Percentiles rank a stretch among this genome's conserved stretches.
Conservation (phyloP, 2,329 filamentous ascomycete genomes). For the Penicillium sp. region DNA sequence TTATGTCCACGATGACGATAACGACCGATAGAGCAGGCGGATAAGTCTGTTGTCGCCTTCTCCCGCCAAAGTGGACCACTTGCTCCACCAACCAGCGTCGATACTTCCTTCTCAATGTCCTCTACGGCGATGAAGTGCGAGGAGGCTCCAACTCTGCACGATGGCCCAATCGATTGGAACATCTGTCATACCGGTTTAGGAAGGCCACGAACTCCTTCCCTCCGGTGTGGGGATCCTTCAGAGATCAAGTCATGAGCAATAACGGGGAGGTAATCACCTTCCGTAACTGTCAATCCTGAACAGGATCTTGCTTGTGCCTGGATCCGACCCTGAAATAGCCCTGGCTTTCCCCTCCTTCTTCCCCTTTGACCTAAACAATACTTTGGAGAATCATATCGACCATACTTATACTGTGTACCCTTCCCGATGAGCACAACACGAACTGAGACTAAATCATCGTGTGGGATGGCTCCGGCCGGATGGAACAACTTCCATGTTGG, state of each 20-base stretch:
- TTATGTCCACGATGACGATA: conserved; percentile 11
- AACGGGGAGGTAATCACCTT: conserved; percentile 22
- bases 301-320: conserved; percentile 15
- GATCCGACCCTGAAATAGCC: too few species aligned
- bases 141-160: conserved; percentile 8
- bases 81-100: conserved; percentile 10
- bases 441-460: conserved; percentile 9
- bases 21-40: conserved; percentile 12
- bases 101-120: conserved; percentile 5
- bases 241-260: conserved; percentile 21
- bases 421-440: conserved; percentile 13
- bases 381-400: too few species aligned
- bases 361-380: background rate
- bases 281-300: conserved; percentile 20
- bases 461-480: conserved; percentile 12
- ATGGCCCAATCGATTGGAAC: conserved; percentile 10
- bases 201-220: conserved; percentile 15
- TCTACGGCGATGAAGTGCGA: conserved; percentile 4
- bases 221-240: conserved; percentile 12
- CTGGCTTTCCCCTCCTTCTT: background rate
- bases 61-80: conserved; percentile 12
- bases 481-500: conserved; percentile 32
- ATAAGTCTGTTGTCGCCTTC: conserved; percentile 10
- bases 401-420: conserved; percentile 1
- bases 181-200: conserved; percentile 20